Percentiles rank a stretch among this genome's conserved stretches.
phyloP scores from a whole-genome alignment of 2,329 filamentous ascomycete species.

The Phialophora macrospora region DNA sequence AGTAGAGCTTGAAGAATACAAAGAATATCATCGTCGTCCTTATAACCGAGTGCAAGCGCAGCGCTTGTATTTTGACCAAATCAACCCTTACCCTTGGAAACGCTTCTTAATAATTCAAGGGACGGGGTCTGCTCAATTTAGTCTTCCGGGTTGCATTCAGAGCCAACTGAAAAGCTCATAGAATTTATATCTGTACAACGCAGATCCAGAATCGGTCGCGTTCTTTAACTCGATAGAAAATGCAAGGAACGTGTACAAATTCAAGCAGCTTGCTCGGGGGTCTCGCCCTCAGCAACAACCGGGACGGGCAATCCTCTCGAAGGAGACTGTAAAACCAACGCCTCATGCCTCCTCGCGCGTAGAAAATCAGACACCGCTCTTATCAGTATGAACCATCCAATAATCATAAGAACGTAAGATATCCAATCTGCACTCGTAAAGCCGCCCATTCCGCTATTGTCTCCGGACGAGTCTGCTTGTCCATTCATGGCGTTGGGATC shows the following conservation, averaged over 20 bases:
- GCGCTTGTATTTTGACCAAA: background rate
- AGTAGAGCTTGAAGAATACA: background rate
- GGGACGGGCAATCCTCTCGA: constrained; percentile 84
- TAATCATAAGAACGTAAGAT: constrained; percentile 91
- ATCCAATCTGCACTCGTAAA: constrained; percentile 69
- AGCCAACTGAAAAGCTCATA: background rate
- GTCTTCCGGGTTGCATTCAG: background rate
- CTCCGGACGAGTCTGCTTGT: constrained; percentile 11
- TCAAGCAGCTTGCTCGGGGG: constrained; percentile 75
- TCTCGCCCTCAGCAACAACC: constrained; percentile 84
- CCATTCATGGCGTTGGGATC: constrained; percentile 69
- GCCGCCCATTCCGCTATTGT: constrained; percentile 25
- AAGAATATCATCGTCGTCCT: background rate
- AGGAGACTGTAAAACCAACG: constrained; percentile 88
- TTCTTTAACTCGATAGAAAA: background rate
- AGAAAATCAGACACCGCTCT: constrained; percentile 91
- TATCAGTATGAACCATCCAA: constrained; percentile 97
- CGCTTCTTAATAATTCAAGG: background rate
- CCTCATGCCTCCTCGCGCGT: constrained; percentile 84
- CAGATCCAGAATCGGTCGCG: background rate
- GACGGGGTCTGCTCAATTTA: background rate
- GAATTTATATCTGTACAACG: constrained; percentile 7
- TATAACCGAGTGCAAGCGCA: background rate
- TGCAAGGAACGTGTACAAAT: background rate
- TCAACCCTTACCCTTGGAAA: background rate